These are phyloP conservation scores for Nitzschia inconspicua DNA, from an alignment of 108 stramenopile genomes.

Conservation along the genomic window DNA sequence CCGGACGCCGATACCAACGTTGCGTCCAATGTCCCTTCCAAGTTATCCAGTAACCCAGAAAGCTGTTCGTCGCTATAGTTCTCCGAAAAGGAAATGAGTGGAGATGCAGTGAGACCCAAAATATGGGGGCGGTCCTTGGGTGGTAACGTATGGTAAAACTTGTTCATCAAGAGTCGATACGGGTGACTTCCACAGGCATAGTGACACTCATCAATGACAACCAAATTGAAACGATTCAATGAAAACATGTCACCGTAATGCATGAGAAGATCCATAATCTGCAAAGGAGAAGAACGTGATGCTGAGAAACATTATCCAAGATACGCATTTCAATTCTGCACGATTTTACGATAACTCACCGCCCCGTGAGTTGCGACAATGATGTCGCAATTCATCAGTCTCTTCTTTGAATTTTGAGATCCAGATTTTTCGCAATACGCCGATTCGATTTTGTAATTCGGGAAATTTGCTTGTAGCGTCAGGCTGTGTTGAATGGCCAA, in stretches of 20 bases:
- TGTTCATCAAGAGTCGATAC: slow-evolving; percentile 43
- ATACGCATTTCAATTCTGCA: too few species aligned
- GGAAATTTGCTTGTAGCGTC: slow-evolving; percentile 48
- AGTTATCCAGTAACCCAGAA: slow-evolving; percentile 26
- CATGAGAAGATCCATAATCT: slow-evolving; percentile 47
- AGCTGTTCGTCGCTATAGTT: slow-evolving; percentile 38
- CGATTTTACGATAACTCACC: not conserved
- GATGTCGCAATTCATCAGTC: slow-evolving; percentile 38
- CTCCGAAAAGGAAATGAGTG: slow-evolving; percentile 44
- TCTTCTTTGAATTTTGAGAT: slow-evolving; percentile 11
- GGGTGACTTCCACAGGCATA: slow-evolving; percentile 43
- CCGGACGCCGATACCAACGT: slow-evolving; percentile 20
- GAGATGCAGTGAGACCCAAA: slow-evolving; percentile 64
- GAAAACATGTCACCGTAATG: slow-evolving; percentile 56
- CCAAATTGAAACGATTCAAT: slow-evolving; percentile 32
- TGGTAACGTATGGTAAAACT: slow-evolving; percentile 47
- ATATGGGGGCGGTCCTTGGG: slow-evolving; percentile 39
- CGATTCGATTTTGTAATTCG: slow-evolving; percentile 29
- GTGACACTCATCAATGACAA: slow-evolving; percentile 71
- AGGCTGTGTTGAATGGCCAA: slow-evolving; percentile 61
- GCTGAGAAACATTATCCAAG: too few species aligned
- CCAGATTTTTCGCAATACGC: slow-evolving; percentile 32
- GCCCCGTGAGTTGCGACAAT: slow-evolving; percentile 70
- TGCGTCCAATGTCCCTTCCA: slow-evolving; percentile 51
- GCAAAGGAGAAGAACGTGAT: not conserved